Conservation (phyloP, 2,329 filamentous ascomycete species). For the Nannizziopsis barbatae region DNA sequence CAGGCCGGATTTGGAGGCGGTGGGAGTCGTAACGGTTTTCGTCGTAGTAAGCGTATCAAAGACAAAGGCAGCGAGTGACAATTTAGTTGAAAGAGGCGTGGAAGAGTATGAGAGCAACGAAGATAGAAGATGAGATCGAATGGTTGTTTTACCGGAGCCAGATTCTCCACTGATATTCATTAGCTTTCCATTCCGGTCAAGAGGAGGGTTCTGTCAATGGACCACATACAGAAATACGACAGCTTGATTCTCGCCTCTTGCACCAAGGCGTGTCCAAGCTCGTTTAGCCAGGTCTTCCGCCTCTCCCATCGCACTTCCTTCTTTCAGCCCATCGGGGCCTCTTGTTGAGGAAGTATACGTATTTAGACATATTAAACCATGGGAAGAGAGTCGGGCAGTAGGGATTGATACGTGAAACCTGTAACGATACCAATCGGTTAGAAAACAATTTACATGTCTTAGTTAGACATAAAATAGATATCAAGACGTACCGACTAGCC, state of each 20-base stretch:
- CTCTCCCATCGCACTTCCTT: conserved; percentile 83
- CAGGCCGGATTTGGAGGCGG: conserved; percentile 86
- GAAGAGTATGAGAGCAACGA: conserved; percentile 80
- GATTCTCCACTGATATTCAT: conserved; percentile 67
- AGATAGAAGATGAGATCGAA: conserved; percentile 78
- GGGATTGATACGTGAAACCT: conserved; percentile 87
- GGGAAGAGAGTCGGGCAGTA: conserved; percentile 78
- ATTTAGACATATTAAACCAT: conserved; percentile 84
- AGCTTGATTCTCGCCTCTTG: conserved; percentile 85
- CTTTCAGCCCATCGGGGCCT: conserved; percentile 79
- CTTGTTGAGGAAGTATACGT: conserved; percentile 85
- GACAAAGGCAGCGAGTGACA: conserved; percentile 85
- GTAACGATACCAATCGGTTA: conserved; percentile 36
- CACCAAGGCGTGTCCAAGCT: conserved; percentile 73
- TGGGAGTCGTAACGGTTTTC: conserved; percentile 89
- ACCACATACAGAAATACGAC: conserved; percentile 75
- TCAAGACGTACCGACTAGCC: conserved; percentile 35
- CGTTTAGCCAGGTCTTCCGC: conserved; percentile 84
- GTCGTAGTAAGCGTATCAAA: conserved; percentile 96
- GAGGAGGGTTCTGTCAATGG: neutral
- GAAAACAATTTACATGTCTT: neutral
- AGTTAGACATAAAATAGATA: neutral
- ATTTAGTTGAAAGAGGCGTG: conserved; percentile 82
- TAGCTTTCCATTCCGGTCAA: neutral
- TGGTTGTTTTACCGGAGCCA: conserved; percentile 88